A percentile compares a stretch with the other conserved stretches of the same genome.
These are phyloP conservation scores for Corylus americana DNA, from an alignment of 306 rosid genomes.

Conservation along the genomic window DNA sequence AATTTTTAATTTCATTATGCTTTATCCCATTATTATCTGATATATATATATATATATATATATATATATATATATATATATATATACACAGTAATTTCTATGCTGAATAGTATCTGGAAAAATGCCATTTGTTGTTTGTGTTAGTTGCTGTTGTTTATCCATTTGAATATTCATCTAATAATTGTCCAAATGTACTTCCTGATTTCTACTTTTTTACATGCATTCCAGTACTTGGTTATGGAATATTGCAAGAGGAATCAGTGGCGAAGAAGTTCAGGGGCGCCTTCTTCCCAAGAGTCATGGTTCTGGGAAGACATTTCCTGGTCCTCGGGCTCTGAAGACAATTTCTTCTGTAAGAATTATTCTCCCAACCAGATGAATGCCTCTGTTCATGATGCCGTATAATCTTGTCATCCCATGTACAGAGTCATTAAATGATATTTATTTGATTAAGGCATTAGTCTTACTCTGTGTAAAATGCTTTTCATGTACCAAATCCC, in stretches of 20 bases:
- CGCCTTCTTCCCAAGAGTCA: slow-evolving; percentile 95
- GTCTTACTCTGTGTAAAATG: neutral
- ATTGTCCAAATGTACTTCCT: slow-evolving; percentile 30
- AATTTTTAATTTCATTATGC: neutral
- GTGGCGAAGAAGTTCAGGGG: slow-evolving; percentile 88
- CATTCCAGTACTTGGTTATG: slow-evolving; percentile 88
- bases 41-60: neutral
- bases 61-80: neutral
- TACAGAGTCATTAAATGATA: slow-evolving; percentile 5
- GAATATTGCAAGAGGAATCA: slow-evolving; percentile 90
- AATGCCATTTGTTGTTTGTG: slow-evolving; percentile 2
- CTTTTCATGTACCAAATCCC: neutral
- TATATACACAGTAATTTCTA: neutral
- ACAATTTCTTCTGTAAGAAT: slow-evolving; percentile 66
- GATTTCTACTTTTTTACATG: slow-evolving; percentile 36
- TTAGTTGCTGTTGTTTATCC: neutral
- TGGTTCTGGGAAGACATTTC: slow-evolving; percentile 97
- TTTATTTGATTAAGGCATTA: neutral
- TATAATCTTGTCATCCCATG: neutral
- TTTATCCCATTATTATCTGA: neutral
- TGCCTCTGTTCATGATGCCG: neutral
- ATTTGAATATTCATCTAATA: slow-evolving; percentile 17
- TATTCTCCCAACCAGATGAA: slow-evolving; percentile 21
- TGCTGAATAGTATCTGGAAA: neutral
- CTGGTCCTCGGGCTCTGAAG: slow-evolving; percentile 87